Evolutionary conservation across 768 basidiomycete species (phyloP).

Genomic region (button mushroom (Agaricus bisporus)): DNA sequence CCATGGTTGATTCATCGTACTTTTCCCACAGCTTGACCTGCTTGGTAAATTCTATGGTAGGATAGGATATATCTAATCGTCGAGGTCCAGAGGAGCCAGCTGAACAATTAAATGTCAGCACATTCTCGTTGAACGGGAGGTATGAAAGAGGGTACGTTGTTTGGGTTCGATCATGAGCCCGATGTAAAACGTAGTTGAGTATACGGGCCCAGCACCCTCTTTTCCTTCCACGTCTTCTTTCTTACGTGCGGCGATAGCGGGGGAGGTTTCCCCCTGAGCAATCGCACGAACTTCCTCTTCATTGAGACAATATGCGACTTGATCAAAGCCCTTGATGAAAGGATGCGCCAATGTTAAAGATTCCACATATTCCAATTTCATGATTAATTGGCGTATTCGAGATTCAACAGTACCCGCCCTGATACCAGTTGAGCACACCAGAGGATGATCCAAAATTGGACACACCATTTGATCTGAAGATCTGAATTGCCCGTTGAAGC

Average conservation of each 20-base stretch:
- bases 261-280: conserved; percentile 81
- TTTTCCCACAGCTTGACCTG: conserved; percentile 94
- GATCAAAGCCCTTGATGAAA: conserved; percentile 90
- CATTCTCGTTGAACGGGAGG: conserved; percentile 7
- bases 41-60: conserved; percentile 91
- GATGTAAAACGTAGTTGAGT: conserved; percentile 97
- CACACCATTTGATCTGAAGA: conserved; percentile 90
- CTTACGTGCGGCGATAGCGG: conserved; percentile 63
- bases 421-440: conserved; percentile 4
- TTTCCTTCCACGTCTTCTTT: conserved; percentile 74
- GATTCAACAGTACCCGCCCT: conserved; percentile 98
- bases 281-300: conserved; percentile 87
- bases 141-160: conserved; percentile 48
- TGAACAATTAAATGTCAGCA: conserved; percentile 14
- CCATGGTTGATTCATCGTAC: conserved; percentile 89
- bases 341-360: conserved; percentile 90
- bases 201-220: conserved; percentile 72
- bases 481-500: conserved; percentile 82
- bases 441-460: conserved; percentile 1
- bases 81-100: conserved; percentile 74
- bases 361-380: conserved; percentile 96
- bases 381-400: conserved; percentile 89
- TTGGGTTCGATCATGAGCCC: conserved; percentile 90
- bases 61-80: conserved; percentile 93
- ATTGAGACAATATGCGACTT: conserved; percentile 74